These are phyloP conservation scores for Coemansia guatemalensis DNA, from an alignment of 192 early-diverging fungal genomes.

Conservation along the genomic window DNA sequence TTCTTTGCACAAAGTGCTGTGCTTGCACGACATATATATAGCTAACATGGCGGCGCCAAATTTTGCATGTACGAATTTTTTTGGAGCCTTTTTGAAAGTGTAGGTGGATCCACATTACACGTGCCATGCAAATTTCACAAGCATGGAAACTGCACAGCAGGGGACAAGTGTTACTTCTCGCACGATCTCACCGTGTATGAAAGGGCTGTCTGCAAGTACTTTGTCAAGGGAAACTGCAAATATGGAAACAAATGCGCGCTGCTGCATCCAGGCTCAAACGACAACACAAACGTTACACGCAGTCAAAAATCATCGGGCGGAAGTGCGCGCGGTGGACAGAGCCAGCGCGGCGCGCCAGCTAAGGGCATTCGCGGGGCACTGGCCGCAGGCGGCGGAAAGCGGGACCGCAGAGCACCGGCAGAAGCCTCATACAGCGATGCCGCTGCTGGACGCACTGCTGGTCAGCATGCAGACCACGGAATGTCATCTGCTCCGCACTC, in stretches of 20 bases:
- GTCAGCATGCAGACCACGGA: background rate
- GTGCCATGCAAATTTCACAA: constrained; percentile 83
- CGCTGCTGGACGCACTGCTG: constrained; percentile 10
- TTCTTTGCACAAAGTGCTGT: background rate
- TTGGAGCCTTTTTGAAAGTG: background rate
- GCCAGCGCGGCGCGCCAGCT: constrained; percentile 5
- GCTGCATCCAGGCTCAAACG: constrained; percentile 26
- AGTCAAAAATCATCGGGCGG: constrained; percentile 11
- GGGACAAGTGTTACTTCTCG: constrained; percentile 71
- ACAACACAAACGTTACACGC: constrained; percentile 1
- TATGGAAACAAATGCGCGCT: constrained; percentile 77
- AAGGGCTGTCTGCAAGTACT: constrained; percentile 72
- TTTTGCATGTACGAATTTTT: background rate
- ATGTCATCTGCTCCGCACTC: constrained; percentile 7
- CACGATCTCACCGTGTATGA: constrained; percentile 67
- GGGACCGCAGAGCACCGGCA: constrained; percentile 7
- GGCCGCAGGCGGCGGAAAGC: constrained; percentile 10
- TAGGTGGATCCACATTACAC: constrained; percentile 57
- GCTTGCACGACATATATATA: background rate
- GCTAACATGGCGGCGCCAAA: background rate
- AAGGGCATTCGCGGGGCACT: background rate
- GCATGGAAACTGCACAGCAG: constrained; percentile 73
- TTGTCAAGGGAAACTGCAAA: constrained; percentile 76
- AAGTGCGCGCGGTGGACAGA: constrained; percentile 11
- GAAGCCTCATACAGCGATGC: constrained; percentile 30